A percentile compares a stretch with the other conserved stretches of the same genome.
Conservation (phyloP, 768 basidiomycete genomes). For the Leucocoprinus sp. region DNA sequence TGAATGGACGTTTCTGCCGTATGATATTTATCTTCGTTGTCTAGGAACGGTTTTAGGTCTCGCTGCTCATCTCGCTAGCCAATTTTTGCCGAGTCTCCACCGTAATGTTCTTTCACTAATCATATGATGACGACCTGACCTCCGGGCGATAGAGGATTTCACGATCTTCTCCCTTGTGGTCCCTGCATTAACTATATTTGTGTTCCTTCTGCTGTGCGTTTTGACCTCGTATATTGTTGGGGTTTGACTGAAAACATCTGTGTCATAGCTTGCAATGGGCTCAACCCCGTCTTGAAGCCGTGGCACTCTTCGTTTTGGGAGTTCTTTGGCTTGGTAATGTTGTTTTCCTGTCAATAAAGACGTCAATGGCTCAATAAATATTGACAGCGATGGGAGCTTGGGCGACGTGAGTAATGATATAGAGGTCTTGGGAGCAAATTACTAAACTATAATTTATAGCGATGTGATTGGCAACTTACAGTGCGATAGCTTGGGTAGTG, state of each 20-base stretch:
- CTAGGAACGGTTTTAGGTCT: slow-evolving; percentile 57
- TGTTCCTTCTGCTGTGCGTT: slow-evolving; percentile 51
- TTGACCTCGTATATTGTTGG: background rate
- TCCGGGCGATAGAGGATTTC: slow-evolving; percentile 46
- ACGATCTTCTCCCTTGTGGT: slow-evolving; percentile 61
- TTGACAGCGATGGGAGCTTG: slow-evolving; percentile 64
- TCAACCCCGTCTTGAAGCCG: slow-evolving; percentile 54
- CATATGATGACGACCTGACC: background rate
- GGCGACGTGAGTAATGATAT: slow-evolving; percentile 44
- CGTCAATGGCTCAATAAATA: slow-evolving; percentile 1
- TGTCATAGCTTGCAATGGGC: slow-evolving; percentile 56
- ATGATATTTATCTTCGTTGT: background rate
- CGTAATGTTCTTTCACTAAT: slow-evolving; percentile 27
- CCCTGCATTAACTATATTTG: slow-evolving; percentile 56
- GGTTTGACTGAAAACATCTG: background rate
- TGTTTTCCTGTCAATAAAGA: background rate
- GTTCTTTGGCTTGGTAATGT: slow-evolving; percentile 66
- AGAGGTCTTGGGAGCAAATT: background rate
- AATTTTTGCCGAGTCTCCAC: slow-evolving; percentile 60
- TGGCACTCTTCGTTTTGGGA: slow-evolving; percentile 44
- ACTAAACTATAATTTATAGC: slow-evolving; percentile 23
- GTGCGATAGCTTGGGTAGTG: slow-evolving; percentile 42
- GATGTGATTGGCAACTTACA: slow-evolving; percentile 63
- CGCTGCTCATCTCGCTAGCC: slow-evolving; percentile 53
- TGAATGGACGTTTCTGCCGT: background rate